Evolutionary conservation across 2,329 filamentous ascomycete species (phyloP), one percentile per base, ranked within the genome.

Genomic region (Camillea tinctor): DNA sequence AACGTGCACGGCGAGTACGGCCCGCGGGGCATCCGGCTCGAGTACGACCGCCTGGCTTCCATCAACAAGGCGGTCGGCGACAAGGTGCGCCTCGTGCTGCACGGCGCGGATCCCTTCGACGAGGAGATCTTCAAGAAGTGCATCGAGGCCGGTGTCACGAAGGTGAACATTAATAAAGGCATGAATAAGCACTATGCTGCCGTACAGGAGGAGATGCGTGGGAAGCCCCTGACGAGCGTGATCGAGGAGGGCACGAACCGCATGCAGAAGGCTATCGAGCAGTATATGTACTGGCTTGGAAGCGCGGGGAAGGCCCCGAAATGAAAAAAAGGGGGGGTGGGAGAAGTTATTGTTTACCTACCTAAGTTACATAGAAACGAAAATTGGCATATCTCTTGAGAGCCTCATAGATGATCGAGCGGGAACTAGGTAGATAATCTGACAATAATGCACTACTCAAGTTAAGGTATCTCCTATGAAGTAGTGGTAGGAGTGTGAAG

Each of bases 1-100:
- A 90, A 89, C 68, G 85, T 90, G 48, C 88, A 90, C 74, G 87
- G 87, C 2, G 83, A 85, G 64, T 89, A 90, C 73, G 87, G 87
- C 0, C 81, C 73, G 5, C 70, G 75, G 13, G 74, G 74, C 30
- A 72, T 73, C 50, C 74, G 70, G 63, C 70, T 76, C 50, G 75
- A 76, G 56, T 77, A 76, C 60, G 71, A 69, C 56, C 60, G 74
- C 15, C 64, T 74, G 1, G 68, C 70, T 26, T 64, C 69, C 17
- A 71, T 82, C 66, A 76, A 78, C 65, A 67, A 68, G 54, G 73
- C 73, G 6, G 79, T 81, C 4, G 78, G 79, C 55, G 78, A 80
- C 63, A 69, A 74, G 19, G 80, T 82, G 50, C 71, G 76, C 52
- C 71, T 82, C 3, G 79, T 81, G 5, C 73, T 82, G 56, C 80